Evolutionary conservation across 805 yeast species (phyloP).

Genomic region (Candida caryicola): DNA sequence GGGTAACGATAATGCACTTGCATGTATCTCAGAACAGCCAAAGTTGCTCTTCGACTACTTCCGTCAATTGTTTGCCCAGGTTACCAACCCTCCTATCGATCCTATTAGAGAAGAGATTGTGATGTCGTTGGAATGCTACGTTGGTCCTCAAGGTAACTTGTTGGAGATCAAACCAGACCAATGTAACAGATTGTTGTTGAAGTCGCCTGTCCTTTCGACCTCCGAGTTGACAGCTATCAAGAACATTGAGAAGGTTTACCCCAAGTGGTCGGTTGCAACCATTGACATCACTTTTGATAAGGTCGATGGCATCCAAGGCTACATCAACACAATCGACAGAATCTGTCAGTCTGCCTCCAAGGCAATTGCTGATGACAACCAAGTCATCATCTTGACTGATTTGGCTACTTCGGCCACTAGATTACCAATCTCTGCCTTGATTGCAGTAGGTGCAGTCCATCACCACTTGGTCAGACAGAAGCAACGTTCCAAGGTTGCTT

Average conservation of each 20-base stretch:
- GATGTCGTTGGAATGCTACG: slow-evolving; percentile 94
- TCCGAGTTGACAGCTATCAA: slow-evolving; percentile 73
- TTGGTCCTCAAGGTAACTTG: slow-evolving; percentile 97
- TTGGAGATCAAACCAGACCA: slow-evolving; percentile 90
- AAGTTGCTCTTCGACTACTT: slow-evolving; percentile 88
- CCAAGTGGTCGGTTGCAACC: slow-evolving; percentile 77
- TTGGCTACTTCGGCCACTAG: slow-evolving; percentile 56
- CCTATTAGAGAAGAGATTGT: slow-evolving; percentile 96
- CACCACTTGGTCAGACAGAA: slow-evolving; percentile 94
- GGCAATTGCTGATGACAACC: slow-evolving; percentile 73
- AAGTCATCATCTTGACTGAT: slow-evolving; percentile 77
- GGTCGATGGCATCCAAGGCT: slow-evolving; percentile 81
- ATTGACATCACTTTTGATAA: slow-evolving; percentile 89
- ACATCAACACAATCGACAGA: slow-evolving; percentile 78
- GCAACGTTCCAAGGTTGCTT: slow-evolving; percentile 92
- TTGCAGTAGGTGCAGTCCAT: slow-evolving; percentile 96
- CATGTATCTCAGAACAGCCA: slow-evolving; percentile 93
- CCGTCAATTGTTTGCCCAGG: slow-evolving; percentile 96
- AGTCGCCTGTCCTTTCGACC: slow-evolving; percentile 77
- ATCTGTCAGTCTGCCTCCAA: slow-evolving; percentile 84
- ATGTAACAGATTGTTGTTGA: slow-evolving; percentile 81
- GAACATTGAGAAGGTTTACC: slow-evolving; percentile 70
- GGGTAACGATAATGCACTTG: slow-evolving; percentile 97
- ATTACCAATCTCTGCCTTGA: slow-evolving; percentile 79
- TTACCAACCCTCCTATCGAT: slow-evolving; percentile 97